Evolutionary conservation across 768 basidiomycete species (phyloP).

Genomic region (Lactifluus volemus): DNA sequence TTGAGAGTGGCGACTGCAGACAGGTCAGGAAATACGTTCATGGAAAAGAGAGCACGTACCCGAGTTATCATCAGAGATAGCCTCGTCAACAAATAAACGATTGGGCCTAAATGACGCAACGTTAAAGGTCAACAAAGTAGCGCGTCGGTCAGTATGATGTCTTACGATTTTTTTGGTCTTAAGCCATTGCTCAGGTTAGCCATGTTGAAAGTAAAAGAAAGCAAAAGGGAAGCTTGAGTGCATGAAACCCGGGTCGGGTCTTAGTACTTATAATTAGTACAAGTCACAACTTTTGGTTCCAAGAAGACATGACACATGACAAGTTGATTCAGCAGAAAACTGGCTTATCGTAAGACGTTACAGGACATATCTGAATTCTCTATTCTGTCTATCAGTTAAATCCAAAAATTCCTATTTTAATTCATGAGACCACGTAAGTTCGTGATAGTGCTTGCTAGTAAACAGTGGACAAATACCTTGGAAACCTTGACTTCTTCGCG

Average conservation of each 20-base stretch:
- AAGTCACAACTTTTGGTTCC: neutral
- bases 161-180: slow-evolving; percentile 95
- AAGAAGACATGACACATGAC: neutral
- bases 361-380: slow-evolving; percentile 65
- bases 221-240: neutral
- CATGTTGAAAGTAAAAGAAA: slow-evolving; percentile 28
- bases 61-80: slow-evolving; percentile 92
- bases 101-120: slow-evolving; percentile 58
- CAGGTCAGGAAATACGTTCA: neutral
- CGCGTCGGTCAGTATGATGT: slow-evolving; percentile 15
- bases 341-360: slow-evolving; percentile 22
- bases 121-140: slow-evolving; percentile 16
- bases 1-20: slow-evolving; percentile 83
- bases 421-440: neutral
- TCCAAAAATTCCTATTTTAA: slow-evolving; percentile 54
- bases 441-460: neutral
- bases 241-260: neutral
- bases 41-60: slow-evolving; percentile 36
- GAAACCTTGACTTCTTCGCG: slow-evolving; percentile 49
- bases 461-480: slow-evolving; percentile 39
- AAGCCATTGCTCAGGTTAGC: slow-evolving; percentile 84
- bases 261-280: too few species aligned
- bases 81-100: slow-evolving; percentile 95
- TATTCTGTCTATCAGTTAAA: slow-evolving; percentile 63
- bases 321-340: neutral